A percentile compares a stretch with the other conserved stretches of the same genome.
phyloP scores from a whole-genome alignment of 352 stramenopile genomes.

The Globisporangium spiculum region DNA sequence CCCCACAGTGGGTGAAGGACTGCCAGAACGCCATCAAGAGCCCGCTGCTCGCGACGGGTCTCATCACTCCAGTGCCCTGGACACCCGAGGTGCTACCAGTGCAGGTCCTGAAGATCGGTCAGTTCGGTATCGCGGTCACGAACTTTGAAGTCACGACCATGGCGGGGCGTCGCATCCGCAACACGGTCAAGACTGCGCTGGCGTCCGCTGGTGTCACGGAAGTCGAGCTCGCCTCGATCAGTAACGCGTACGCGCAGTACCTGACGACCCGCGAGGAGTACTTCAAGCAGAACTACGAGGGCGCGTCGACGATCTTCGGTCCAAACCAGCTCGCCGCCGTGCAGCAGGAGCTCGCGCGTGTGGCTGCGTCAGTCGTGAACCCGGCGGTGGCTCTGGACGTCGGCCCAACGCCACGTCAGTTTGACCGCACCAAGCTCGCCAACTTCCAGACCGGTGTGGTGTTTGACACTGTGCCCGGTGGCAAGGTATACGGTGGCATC shows the following conservation, averaged over 20 bases:
- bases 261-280: constrained; percentile 69
- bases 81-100: constrained; percentile 47
- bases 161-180: constrained; percentile 51
- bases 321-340: constrained; percentile 60
- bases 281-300: constrained; percentile 62
- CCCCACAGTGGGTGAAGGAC: constrained; percentile 35
- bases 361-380: constrained; percentile 31
- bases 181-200: constrained; percentile 32
- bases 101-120: constrained; percentile 52
- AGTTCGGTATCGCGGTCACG: constrained; percentile 48
- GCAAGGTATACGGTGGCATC: constrained; percentile 25
- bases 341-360: constrained; percentile 47
- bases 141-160: constrained; percentile 67
- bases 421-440: constrained; percentile 30
- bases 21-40: constrained; percentile 43
- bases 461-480: constrained; percentile 25
- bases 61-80: constrained; percentile 44
- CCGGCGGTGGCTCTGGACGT: constrained; percentile 26
- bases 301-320: constrained; percentile 67
- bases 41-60: constrained; percentile 33
- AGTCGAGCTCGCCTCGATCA: constrained; percentile 48
- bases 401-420: constrained; percentile 36
- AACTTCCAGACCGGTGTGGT: constrained; percentile 41
- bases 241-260: constrained; percentile 62
- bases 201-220: constrained; percentile 27